A percentile compares a stretch with the other conserved stretches of the same genome.
Evolutionary conservation across 139 green algal genomes (phyloP).

Genomic region (Trebouxia sp.): DNA sequence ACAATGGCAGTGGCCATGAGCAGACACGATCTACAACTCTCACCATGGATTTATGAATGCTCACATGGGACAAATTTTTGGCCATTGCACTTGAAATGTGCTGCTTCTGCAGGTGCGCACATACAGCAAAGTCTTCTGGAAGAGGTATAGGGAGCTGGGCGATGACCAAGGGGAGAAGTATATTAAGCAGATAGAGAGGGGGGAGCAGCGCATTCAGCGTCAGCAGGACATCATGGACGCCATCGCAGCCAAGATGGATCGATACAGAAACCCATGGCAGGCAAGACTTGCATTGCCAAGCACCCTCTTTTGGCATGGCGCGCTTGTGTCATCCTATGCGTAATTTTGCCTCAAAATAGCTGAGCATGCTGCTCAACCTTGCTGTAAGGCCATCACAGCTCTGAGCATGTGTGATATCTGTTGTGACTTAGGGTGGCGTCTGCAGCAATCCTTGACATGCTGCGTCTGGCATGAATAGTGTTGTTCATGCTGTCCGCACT

Average conservation of each 20-base stretch:
- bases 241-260: constrained; percentile 89
- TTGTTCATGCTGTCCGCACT: not conserved
- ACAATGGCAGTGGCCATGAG: too few relatives aligned
- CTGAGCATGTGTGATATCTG: too few relatives aligned
- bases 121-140: constrained; percentile 77
- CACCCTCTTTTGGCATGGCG: not conserved
- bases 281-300: not conserved
- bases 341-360: not conserved
- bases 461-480: too few relatives aligned
- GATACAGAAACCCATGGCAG: constrained; percentile 96
- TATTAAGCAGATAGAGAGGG: constrained; percentile 96
- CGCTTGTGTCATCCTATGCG: not conserved
- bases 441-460: too few relatives aligned
- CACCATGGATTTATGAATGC: too few relatives aligned
- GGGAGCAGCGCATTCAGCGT: constrained; percentile 87
- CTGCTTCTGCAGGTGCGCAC: constrained; percentile 59
- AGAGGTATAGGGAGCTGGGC: constrained; percentile 73
- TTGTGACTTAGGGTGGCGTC: too few relatives aligned
- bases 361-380: not conserved
- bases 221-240: constrained; percentile 84
- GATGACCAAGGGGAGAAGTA: constrained; percentile 74
- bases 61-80: too few relatives aligned
- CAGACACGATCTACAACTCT: too few relatives aligned
- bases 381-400: not conserved
- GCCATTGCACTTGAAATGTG: too few relatives aligned